A percentile compares a stretch with the other conserved stretches of the same genome.
phyloP scores from a whole-genome alignment of 805 yeast species.

The Metschnikowia bowlesiae region DNA sequence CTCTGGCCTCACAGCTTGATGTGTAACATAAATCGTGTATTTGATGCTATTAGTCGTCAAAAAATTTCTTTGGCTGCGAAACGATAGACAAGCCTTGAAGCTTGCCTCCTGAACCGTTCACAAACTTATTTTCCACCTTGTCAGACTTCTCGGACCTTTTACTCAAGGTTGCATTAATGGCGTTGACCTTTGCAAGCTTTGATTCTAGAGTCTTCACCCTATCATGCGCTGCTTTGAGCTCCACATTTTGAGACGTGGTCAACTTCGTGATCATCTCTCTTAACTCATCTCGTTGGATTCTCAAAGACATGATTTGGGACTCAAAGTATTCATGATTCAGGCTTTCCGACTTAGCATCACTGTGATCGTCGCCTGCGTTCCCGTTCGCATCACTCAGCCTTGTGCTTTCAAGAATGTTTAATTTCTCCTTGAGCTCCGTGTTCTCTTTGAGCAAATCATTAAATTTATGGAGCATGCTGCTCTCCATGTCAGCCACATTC shows the following conservation, averaged over 20 bases:
- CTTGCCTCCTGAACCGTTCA: constrained; percentile 27
- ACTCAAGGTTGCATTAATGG: constrained; percentile 33
- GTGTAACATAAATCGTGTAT: neutral
- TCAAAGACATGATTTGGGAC: constrained; percentile 14
- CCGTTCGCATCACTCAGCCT: neutral
- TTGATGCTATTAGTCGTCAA: constrained; percentile 9
- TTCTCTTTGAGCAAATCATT: constrained; percentile 38
- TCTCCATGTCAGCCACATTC: constrained; percentile 23
- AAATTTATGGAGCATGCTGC: constrained; percentile 35
- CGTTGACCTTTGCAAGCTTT: constrained; percentile 26
- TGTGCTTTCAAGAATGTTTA: constrained; percentile 1
- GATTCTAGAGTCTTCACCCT: constrained; percentile 30
- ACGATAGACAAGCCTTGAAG: constrained; percentile 38
- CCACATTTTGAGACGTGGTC: constrained; percentile 32
- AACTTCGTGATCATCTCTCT: constrained; percentile 37
- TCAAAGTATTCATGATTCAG: constrained; percentile 12
- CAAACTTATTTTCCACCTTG: constrained; percentile 3
- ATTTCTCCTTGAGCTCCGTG: constrained; percentile 31
- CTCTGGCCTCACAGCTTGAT: neutral
- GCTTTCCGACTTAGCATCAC: constrained; percentile 6
- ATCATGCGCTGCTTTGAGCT: constrained; percentile 33
- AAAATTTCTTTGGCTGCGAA: constrained; percentile 25
- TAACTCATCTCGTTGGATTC: constrained; percentile 37
- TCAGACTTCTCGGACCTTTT: constrained; percentile 18
- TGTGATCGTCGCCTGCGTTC: neutral